Evolutionary conservation across 2,329 filamentous ascomycete species (phyloP), one percentile per base, ranked within the genome.

Genomic region (Xylariaceae sp.): DNA sequence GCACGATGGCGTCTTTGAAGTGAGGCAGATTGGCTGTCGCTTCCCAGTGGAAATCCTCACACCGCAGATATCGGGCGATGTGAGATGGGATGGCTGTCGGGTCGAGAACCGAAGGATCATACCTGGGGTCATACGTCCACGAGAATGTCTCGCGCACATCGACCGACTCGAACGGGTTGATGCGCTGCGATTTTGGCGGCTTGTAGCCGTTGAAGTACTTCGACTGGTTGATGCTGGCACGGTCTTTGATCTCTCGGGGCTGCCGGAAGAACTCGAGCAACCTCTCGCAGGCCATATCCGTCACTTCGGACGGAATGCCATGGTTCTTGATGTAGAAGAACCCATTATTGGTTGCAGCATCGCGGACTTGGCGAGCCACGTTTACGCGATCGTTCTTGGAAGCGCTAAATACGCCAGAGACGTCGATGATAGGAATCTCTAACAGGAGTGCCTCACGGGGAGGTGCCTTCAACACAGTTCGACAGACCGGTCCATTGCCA

Each of bases 271-370:
- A 66, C 6, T 53, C 52, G 13, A 64, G 56, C 7, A 60, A 50
- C 9, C 51, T 45, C 7, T 16, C 67, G 59, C 15, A 67, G 57
- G 55, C 69, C 62, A 33, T 42, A 46, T 54, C 65, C 53, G 50
- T 72, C 66, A 53, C 73, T 63, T 24, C 61, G 59, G 66, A 64
- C 13, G 43, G 30, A 23, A 65, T 58, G 16, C 50, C 63, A 42
- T 72, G 69, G 56, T 72, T 69, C 29, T 67, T 58, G 13, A 73
- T 65, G 26, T 78, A 77, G 63, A 80, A 78, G 61, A 78, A 79
- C 3, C 77, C 75, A 33, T 75, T 73, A 15, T 71, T 68, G 53
- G 61, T 70, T 18, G 64, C 73, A 35, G 72, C 76, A 57, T 73
- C 67, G 6, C 73, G 69, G 13, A 80, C 70, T 36, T 74, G 63